phyloP scores from a whole-genome alignment of 208 protist genomes.

The Leishmania arabica region DNA sequence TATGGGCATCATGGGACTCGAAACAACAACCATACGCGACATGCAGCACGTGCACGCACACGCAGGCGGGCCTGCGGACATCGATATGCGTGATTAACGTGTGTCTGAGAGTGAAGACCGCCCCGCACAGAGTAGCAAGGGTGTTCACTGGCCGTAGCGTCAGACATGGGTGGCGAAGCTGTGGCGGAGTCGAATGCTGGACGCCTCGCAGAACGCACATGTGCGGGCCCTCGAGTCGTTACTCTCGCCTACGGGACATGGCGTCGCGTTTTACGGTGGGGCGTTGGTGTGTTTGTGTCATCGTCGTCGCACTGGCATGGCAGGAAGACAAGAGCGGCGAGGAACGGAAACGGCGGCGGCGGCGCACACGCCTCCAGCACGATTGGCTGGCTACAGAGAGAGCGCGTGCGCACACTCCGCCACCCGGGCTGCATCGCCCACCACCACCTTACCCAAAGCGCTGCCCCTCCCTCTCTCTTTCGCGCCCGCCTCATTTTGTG shows the following conservation, averaged over 20 bases:
- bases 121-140: neutral
- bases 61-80: neutral
- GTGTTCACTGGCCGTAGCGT: too few species aligned
- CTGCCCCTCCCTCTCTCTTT: neutral
- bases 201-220: neutral
- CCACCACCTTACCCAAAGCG: neutral
- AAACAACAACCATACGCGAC: neutral
- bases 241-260: neutral
- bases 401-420: neutral
- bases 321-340: neutral
- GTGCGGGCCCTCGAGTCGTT: neutral
- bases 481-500: conserved; percentile 22
- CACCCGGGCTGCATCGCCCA: neutral
- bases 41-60: neutral
- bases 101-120: neutral
- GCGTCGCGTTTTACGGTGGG: neutral
- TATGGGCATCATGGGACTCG: neutral
- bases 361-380: neutral
- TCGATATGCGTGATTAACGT: neutral
- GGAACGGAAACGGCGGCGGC: too few species aligned
- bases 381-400: too few species aligned
- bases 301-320: neutral
- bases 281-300: neutral
- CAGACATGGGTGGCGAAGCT: neutral
- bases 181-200: neutral